Percentiles rank a stretch among this genome's conserved stretches.
These are phyloP conservation scores for Miscanthus sacchariflorus DNA, from an alignment of 202 grass and related monocot genomes.

Conservation along the genomic window DNA sequence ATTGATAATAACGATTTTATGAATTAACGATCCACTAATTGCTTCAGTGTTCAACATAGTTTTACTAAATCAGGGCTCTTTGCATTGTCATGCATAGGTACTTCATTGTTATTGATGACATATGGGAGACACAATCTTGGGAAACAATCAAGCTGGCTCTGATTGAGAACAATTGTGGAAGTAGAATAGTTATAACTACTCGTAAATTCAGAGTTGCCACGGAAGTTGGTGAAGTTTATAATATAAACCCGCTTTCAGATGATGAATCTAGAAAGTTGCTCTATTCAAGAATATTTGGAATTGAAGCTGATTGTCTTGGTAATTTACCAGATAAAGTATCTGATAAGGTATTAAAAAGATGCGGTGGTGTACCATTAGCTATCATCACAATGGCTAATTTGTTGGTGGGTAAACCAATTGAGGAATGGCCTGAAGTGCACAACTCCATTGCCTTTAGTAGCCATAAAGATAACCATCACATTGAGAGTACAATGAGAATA, in stretches of 20 bases:
- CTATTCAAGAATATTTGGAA: neutral
- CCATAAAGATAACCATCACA: neutral
- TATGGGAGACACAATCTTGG: conserved; percentile 6
- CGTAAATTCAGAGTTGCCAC: neutral
- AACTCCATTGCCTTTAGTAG: neutral
- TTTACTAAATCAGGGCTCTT: neutral
- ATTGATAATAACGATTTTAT: neutral
- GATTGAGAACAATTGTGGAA: neutral
- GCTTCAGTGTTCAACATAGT: neutral
- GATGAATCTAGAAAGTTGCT: neutral
- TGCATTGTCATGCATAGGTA: neutral
- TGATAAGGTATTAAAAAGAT: neutral
- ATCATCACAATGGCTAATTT: conserved; percentile 5
- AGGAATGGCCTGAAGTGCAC: neutral
- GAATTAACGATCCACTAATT: neutral
- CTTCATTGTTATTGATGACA: neutral
- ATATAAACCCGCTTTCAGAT: neutral
- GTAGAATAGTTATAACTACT: neutral
- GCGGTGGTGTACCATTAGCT: conserved; percentile 3
- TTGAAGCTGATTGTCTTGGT: neutral
- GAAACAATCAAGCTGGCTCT: neutral
- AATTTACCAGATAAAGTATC: neutral
- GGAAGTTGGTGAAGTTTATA: neutral
- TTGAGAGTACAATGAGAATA: conserved; percentile 1
- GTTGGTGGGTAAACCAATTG: neutral